Conservation (phyloP, 2,329 filamentous ascomycete genomes). For the Neonectria neomacrospora region DNA sequence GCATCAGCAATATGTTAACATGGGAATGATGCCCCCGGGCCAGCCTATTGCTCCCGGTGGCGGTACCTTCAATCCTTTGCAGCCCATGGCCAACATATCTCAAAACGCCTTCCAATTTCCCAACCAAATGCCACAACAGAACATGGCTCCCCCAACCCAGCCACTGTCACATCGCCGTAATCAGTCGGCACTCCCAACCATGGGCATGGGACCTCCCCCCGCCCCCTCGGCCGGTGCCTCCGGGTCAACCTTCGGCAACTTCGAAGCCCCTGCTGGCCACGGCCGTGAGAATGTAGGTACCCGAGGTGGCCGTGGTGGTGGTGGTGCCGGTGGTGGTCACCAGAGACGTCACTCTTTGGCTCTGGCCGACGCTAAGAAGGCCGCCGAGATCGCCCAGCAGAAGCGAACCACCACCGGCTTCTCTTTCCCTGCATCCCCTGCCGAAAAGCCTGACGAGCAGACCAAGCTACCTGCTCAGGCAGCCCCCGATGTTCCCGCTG, state of each 20-base stretch:
- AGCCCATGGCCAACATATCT: slow-evolving; percentile 82
- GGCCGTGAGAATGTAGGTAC: slow-evolving; percentile 55
- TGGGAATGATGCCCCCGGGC: slow-evolving; percentile 91
- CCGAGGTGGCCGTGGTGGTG: slow-evolving; percentile 77
- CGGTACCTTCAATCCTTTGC: slow-evolving; percentile 79
- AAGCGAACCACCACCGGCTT: slow-evolving; percentile 94
- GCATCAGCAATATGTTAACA: slow-evolving; percentile 97
- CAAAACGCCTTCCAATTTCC: slow-evolving; percentile 92
- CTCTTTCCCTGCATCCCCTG: slow-evolving; percentile 83
- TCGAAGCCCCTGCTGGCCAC: slow-evolving; percentile 66
- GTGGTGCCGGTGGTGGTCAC: slow-evolving; percentile 78
- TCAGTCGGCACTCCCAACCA: slow-evolving; percentile 94
- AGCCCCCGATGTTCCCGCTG: slow-evolving; percentile 49
- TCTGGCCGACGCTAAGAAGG: slow-evolving; percentile 95
- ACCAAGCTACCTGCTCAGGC: slow-evolving; percentile 49
- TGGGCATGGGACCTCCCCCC: slow-evolving; percentile 87
- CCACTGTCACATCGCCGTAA: slow-evolving; percentile 93
- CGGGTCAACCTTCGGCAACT: slow-evolving; percentile 81
- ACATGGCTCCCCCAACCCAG: slow-evolving; percentile 81
- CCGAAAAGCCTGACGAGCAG: slow-evolving; percentile 68
- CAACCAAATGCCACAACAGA: slow-evolving; percentile 78
- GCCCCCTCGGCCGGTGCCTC: slow-evolving; percentile 93
- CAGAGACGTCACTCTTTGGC: slow-evolving; percentile 94
- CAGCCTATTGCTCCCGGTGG: slow-evolving; percentile 78
- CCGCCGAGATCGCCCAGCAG: slow-evolving; percentile 94